Evolutionary conservation across 2,329 filamentous ascomycete species (phyloP).

Genomic region (Teratosphaeria destructans): DNA sequence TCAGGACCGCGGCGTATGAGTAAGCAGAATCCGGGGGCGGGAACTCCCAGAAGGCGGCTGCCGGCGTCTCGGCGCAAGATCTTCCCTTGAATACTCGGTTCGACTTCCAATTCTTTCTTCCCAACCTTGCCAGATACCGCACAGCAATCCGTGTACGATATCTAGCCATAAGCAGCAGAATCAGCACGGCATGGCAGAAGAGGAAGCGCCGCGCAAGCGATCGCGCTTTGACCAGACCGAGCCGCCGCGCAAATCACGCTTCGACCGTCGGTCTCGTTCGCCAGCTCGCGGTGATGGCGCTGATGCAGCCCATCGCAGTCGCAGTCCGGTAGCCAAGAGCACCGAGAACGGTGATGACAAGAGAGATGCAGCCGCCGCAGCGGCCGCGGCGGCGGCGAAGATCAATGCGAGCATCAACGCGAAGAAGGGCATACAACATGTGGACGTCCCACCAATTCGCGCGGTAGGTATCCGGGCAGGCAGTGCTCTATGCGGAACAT

Average conservation of each 20-base stretch:
- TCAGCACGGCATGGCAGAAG: slow-evolving; percentile 56
- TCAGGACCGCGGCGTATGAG: too few relatives aligned
- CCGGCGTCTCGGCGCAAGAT: background rate
- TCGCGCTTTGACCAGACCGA: slow-evolving; percentile 83
- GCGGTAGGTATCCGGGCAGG: slow-evolving; percentile 36
- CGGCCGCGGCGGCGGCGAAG: slow-evolving; percentile 61
- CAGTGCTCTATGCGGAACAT: background rate
- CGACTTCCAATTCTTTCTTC: background rate
- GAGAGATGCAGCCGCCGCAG: slow-evolving; percentile 47
- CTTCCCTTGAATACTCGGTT: background rate
- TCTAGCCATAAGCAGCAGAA: background rate
- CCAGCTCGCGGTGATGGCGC: slow-evolving; percentile 52
- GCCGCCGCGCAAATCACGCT: slow-evolving; percentile 60
- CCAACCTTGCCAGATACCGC: background rate
- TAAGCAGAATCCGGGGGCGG: background rate
- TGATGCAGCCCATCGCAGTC: slow-evolving; percentile 51
- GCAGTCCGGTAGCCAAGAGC: slow-evolving; percentile 57
- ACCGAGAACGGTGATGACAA: slow-evolving; percentile 41
- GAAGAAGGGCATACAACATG: slow-evolving; percentile 73
- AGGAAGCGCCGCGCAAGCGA: slow-evolving; percentile 56
- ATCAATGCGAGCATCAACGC: slow-evolving; percentile 33
- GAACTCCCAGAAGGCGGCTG: background rate
- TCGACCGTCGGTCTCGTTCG: slow-evolving; percentile 75
- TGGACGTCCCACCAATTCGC: slow-evolving; percentile 74
- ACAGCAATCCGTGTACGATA: background rate